Base-by-base conservation (phyloP, 2,329 filamentous ascomycete species). In the Beauveria sp. region DNA sequence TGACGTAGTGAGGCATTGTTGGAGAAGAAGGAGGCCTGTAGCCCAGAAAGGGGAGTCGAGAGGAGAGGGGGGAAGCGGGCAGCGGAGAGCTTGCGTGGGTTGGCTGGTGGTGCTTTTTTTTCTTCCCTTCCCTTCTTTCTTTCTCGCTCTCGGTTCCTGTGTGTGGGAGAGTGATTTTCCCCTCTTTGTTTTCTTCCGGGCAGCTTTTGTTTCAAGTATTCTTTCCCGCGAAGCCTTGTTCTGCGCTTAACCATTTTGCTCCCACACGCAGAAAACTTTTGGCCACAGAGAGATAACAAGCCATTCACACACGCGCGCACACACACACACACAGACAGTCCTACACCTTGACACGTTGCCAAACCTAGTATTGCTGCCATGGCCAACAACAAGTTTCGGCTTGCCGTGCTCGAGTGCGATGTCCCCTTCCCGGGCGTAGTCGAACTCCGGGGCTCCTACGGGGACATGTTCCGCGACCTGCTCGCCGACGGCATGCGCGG, bases 351-450 rank as follows among this genome's bases (percentile, higher is more conserved):
- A 38, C 34, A 12, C 31, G 31, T 34, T 34, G 31, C 34, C 34
- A 14, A 38, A 31, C 16, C 45, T 24, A 57, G n/a, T 46, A 18
- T 57, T 46, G 12, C 18, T 56, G 40, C 59, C 38, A 61, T 61
- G 62, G 46, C 76, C 9, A 38, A 14, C 34, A 38, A 38, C 34
- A 63, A 54, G 34, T 59, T 56, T 50, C 58, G 54, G 46, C 58
- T 60, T 42, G 54, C 70, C 16, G 64, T 74, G 2, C 61, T 74
- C 4, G 71, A 73, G 54, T 73, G 71, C 61, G 72, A 74, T 58
- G 71, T 69, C 5, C 71, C 71, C 18, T 65, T 73, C 18, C 66
- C 70, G 3, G 55, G 67, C 2, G 67, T 73, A 5, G 52, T 63
- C 3, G 66, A 67, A 40, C 64, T 64, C n/a, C 68, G 66, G 28